phyloP scores from a whole-genome alignment of 306 rosid genomes.

The Prunus campanulata region DNA sequence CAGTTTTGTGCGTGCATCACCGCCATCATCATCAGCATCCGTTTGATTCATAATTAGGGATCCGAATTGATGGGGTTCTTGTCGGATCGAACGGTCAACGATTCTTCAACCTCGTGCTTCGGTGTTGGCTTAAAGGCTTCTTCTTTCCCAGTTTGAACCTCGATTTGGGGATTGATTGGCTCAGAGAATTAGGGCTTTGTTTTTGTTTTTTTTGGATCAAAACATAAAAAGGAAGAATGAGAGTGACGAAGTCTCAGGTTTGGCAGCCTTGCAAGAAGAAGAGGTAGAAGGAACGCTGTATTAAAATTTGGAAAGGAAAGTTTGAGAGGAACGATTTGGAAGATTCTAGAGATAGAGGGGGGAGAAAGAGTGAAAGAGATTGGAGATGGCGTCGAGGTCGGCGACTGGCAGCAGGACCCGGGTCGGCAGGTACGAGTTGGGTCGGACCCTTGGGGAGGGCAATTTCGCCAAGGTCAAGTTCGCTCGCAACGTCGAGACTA shows the following conservation, averaged over 20 bases:
- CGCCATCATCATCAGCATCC: neutral
- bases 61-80: constrained; percentile 24
- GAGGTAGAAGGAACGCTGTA: constrained; percentile 37
- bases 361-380: neutral
- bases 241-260: constrained; percentile 64
- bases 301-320: constrained; percentile 7
- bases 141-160: neutral
- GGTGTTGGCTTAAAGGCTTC: neutral
- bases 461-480: constrained; percentile 90
- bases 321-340: neutral
- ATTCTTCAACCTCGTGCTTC: neutral
- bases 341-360: constrained; percentile 18
- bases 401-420: constrained; percentile 40
- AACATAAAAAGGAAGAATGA: constrained; percentile 41
- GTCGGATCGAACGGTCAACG: constrained; percentile 27
- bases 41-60: constrained; percentile 12
- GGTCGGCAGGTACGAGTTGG: constrained; percentile 80
- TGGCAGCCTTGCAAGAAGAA: constrained; percentile 99
- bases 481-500: constrained; percentile 56
- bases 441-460: constrained; percentile 89
- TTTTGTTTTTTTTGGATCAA: neutral
- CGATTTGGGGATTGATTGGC: neutral
- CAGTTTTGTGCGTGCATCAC: neutral
- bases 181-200: neutral
- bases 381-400: constrained; percentile 47